A percentile compares a stretch with the other conserved stretches of the same genome.
phyloP scores from a whole-genome alignment of 2,329 filamentous ascomycete genomes.

The Alternaria viburni region DNA sequence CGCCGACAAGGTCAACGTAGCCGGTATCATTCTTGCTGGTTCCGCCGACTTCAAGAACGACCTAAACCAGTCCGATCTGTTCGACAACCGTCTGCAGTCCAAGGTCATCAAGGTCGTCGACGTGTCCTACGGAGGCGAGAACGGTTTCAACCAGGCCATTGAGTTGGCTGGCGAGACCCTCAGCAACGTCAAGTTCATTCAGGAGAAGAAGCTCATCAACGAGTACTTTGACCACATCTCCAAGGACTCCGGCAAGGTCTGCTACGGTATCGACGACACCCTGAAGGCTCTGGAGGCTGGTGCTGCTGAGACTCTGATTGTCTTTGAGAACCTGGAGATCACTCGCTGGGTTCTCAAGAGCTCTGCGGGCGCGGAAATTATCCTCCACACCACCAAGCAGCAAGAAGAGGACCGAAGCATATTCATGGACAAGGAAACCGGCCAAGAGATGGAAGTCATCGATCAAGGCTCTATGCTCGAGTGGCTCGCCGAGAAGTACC shows the following conservation, averaged over 20 bases:
- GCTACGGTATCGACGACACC: slow-evolving; percentile 97
- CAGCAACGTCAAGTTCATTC: slow-evolving; percentile 99
- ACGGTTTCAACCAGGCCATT: slow-evolving; percentile 99
- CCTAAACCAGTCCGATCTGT: slow-evolving; percentile 95
- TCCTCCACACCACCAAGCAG: slow-evolving; percentile 87
- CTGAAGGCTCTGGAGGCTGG: slow-evolving; percentile 95
- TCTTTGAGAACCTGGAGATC: slow-evolving; percentile 96
- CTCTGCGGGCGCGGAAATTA: slow-evolving; percentile 71
- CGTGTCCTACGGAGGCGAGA: slow-evolving; percentile 98
- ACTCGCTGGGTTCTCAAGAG: slow-evolving; percentile 90
- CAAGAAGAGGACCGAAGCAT: slow-evolving; percentile 79
- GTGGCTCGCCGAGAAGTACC: slow-evolving; percentile 98
- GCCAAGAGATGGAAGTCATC: slow-evolving; percentile 95
- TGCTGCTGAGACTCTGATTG: slow-evolving; percentile 91
- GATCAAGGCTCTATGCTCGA: slow-evolving; percentile 94
- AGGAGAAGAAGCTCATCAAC: slow-evolving; percentile 99
- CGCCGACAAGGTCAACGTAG: slow-evolving; percentile 97
- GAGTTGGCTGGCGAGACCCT: slow-evolving; percentile 94
- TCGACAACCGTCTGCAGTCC: slow-evolving; percentile 85
- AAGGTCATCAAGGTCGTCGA: slow-evolving; percentile 99
- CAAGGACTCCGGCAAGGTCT: slow-evolving; percentile 94
- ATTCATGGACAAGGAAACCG: slow-evolving; percentile 95
- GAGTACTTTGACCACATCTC: slow-evolving; percentile 99
- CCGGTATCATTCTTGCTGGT: slow-evolving; percentile 91
- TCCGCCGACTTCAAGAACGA: slow-evolving; percentile 99